Conservation (phyloP, 192 early-diverging fungal species). For the Diversispora eburnea region DNA sequence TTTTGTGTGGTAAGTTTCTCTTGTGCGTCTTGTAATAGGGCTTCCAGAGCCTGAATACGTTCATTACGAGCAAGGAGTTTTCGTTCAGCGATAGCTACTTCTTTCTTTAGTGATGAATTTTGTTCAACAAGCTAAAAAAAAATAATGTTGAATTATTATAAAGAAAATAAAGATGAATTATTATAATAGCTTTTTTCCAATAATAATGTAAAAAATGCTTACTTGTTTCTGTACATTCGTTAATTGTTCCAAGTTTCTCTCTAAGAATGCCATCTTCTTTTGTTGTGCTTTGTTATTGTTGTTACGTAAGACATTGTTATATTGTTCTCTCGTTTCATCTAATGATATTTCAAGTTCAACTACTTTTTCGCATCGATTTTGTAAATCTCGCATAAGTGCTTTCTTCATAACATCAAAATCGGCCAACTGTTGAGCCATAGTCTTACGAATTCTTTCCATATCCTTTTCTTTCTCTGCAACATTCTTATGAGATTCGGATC, state of each 20-base stretch:
- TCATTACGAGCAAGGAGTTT: constrained; percentile 91
- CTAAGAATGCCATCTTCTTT: constrained; percentile 96
- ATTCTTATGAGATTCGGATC: constrained; percentile 36
- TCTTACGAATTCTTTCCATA: constrained; percentile 73
- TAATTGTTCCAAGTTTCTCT: constrained; percentile 96
- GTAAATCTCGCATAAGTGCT: constrained; percentile 95
- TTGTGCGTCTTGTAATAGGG: constrained; percentile 78
- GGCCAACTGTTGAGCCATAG: constrained; percentile 74
- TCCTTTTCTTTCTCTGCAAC: constrained; percentile 67
- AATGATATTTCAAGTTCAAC: constrained; percentile 97
- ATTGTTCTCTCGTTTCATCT: constrained; percentile 94
- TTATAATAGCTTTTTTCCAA: background rate
- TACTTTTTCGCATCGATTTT: constrained; percentile 96
- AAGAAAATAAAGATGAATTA: background rate
- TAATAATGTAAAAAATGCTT: constrained; percentile 3
- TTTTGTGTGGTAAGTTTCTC: constrained; percentile 76
- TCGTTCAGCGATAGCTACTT: constrained; percentile 82
- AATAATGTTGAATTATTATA: background rate
- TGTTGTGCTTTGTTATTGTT: constrained; percentile 84
- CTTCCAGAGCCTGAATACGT: constrained; percentile 88
- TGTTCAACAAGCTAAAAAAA: constrained; percentile 79
- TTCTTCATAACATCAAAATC: constrained; percentile 99
- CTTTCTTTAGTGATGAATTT: constrained; percentile 95
- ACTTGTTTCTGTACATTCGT: constrained; percentile 89
- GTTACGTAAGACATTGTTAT: constrained; percentile 79